These are phyloP conservation scores for Fraxinus xanthoxyloides DNA, from an alignment of 305 asterid species.

Conservation along the genomic window DNA sequence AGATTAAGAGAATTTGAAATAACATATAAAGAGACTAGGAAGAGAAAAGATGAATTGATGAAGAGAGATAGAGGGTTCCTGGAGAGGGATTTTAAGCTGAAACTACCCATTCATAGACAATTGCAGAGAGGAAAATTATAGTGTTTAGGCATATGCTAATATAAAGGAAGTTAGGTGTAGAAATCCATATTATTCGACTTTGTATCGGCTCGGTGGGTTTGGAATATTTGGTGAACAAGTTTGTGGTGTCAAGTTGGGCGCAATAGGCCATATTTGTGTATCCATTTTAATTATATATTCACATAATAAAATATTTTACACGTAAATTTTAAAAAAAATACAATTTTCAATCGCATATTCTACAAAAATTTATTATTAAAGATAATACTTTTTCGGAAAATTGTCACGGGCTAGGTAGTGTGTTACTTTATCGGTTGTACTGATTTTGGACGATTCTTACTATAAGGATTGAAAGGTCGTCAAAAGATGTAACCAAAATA, in stretches of 20 bases:
- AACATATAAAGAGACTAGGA: conserved; percentile 37
- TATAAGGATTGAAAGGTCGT: not conserved
- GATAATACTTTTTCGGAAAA: too few relatives aligned
- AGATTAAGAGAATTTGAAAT: conserved; percentile 20
- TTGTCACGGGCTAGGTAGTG: too few relatives aligned
- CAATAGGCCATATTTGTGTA: too few relatives aligned
- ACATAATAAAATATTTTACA: too few relatives aligned
- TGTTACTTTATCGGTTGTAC: not conserved
- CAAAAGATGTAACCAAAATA: not conserved
- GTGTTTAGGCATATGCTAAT: not conserved
- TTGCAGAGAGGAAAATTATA: not conserved
- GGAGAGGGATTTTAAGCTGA: conserved; percentile 13
- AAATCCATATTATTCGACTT: not conserved
- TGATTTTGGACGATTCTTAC: not conserved
- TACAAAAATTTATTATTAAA: too few relatives aligned
- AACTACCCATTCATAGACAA: conserved; percentile 39
- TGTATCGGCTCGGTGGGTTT: not conserved
- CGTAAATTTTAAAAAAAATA: too few relatives aligned
- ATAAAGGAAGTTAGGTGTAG: not conserved
- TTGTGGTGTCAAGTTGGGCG: not conserved
- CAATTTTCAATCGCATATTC: too few relatives aligned
- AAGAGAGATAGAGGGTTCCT: conserved; percentile 31
- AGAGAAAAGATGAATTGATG: conserved; percentile 41
- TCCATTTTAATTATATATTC: too few relatives aligned
- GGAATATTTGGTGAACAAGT: not conserved